Conservation (phyloP, 2,329 filamentous ascomycete genomes). For the Dactylellina sp. region DNA sequence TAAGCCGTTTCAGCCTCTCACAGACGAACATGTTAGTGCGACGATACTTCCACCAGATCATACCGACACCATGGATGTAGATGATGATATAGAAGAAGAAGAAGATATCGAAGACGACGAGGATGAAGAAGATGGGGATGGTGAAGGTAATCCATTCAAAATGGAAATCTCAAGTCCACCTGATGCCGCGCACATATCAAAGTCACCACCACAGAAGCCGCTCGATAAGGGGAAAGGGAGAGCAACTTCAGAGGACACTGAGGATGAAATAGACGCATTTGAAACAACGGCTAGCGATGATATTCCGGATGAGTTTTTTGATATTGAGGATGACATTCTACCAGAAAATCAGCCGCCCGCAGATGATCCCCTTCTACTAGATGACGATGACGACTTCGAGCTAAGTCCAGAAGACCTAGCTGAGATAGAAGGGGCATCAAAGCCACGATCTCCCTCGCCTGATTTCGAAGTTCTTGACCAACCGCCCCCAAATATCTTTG, state of each 20-base stretch:
- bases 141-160: constrained; percentile 22
- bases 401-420: constrained; percentile 45
- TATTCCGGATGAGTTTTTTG: constrained; percentile 42
- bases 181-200: constrained; percentile 24
- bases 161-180: constrained; percentile 47
- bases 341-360: constrained; percentile 11
- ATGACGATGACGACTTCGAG: constrained; percentile 38
- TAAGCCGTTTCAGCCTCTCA: constrained; percentile 20
- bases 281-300: constrained; percentile 25
- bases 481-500: constrained; percentile 53
- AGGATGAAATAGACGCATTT: constrained; percentile 10
- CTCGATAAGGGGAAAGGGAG: constrained; percentile 47
- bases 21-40: constrained; percentile 25
- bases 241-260: constrained; percentile 12
- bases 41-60: constrained; percentile 20
- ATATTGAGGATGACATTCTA: constrained; percentile 33
- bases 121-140: constrained; percentile 15
- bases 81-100: constrained; percentile 17
- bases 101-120: constrained; percentile 4
- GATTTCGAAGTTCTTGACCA: constrained; percentile 49
- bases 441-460: constrained; percentile 25
- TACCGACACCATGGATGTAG: constrained; percentile 26
- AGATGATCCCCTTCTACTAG: constrained; percentile 14
- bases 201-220: constrained; percentile 13
- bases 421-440: constrained; percentile 18